Percentiles rank a stretch among this genome's conserved stretches.
These are phyloP conservation scores for Solanum chmielewskii DNA, from an alignment of 257 asterid genomes.

Conservation along the genomic window DNA sequence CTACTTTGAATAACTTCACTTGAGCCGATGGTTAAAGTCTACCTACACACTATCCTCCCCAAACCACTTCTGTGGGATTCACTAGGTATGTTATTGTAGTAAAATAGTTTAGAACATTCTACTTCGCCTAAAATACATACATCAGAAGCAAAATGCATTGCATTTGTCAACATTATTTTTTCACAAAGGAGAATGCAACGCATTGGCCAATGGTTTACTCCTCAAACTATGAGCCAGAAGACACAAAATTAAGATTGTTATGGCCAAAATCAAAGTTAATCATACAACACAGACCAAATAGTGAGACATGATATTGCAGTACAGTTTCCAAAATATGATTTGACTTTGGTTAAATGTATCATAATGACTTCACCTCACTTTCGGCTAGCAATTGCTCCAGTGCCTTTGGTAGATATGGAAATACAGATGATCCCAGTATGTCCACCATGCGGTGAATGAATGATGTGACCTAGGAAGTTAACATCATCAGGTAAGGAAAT, in stretches of 20 bases:
- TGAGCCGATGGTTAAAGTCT: neutral
- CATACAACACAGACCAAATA: neutral
- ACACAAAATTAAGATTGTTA: neutral
- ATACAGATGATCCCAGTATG: slow-evolving; percentile 70
- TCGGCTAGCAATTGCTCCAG: slow-evolving; percentile 78
- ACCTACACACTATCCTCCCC: neutral
- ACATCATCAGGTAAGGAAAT: slow-evolving; percentile 1
- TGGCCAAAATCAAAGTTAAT: neutral
- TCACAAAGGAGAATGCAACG: neutral
- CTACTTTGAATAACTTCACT: neutral
- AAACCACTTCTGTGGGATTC: neutral
- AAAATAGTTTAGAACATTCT: neutral
- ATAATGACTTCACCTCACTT: slow-evolving; percentile 53
- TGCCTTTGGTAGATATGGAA: slow-evolving; percentile 88
- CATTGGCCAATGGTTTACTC: neutral
- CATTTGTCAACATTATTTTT: neutral
- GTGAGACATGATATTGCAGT: neutral
- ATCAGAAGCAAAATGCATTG: neutral
- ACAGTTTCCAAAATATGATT: neutral
- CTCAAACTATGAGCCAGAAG: neutral
- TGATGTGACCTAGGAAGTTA: slow-evolving; percentile 55
- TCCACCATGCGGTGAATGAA: slow-evolving; percentile 98
- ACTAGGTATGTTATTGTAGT: neutral
- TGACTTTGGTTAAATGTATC: neutral
- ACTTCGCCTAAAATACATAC: neutral